Evolutionary conservation across 305 asterid genomes (phyloP).

Genomic region (Caryopteris hybrid): DNA sequence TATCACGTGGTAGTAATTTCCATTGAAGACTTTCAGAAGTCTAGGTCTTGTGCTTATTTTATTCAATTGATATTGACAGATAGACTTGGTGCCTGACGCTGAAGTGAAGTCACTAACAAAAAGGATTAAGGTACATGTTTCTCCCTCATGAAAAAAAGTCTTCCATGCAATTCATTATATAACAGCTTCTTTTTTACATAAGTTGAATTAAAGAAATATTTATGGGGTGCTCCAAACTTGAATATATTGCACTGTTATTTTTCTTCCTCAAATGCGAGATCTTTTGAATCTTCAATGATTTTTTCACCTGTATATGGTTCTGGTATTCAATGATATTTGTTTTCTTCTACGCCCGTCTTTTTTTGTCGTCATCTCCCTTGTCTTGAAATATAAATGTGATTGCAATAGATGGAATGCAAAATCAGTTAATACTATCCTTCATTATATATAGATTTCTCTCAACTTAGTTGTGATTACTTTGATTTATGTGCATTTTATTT

Average conservation of each 20-base stretch:
- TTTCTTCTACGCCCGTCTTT: background rate
- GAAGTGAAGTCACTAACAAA: conserved; percentile 56
- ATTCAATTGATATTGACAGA: conserved; percentile 62
- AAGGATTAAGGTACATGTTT: conserved; percentile 58
- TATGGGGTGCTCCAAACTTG: conserved; percentile 11
- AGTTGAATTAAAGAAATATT: background rate
- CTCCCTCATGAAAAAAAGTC: background rate
- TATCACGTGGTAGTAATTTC: conserved; percentile 18
- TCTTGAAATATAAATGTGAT: background rate
- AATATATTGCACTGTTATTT: background rate
- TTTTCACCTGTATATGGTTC: background rate
- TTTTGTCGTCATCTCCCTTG: background rate
- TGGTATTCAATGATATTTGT: background rate
- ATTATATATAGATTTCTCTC: background rate
- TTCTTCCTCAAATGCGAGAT: too few species aligned
- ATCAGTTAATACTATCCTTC: background rate
- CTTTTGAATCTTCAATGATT: too few species aligned
- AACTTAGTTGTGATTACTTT: background rate
- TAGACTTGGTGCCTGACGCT: conserved; percentile 69
- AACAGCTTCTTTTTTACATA: background rate
- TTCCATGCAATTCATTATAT: background rate
- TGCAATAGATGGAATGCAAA: background rate
- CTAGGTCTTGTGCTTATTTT: conserved; percentile 12
- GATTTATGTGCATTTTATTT: background rate
- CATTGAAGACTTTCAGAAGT: conserved; percentile 3